A percentile compares a stretch with the other conserved stretches of the same genome.
Evolutionary conservation across 1,284 basidiomycete genomes (phyloP).

Genomic region (Rhodotorula mucilaginosa): DNA sequence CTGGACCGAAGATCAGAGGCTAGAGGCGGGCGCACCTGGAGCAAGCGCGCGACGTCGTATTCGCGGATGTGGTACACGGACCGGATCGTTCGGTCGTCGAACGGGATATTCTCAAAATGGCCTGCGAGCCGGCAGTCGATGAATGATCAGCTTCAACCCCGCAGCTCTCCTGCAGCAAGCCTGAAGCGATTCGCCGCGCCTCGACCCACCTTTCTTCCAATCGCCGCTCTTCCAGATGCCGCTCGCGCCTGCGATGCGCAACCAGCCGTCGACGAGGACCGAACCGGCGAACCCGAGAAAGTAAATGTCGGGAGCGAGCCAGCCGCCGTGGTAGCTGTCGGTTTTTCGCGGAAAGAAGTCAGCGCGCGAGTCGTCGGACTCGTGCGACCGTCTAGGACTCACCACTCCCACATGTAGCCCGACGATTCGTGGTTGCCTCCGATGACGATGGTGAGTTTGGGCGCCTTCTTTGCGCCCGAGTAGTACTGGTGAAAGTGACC

Average conservation of each 20-base stretch:
- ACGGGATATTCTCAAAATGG: slow-evolving; percentile 68
- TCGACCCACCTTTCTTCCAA: slow-evolving; percentile 65
- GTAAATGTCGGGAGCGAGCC: slow-evolving; percentile 96
- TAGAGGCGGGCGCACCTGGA: slow-evolving; percentile 59
- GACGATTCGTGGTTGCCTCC: slow-evolving; percentile 98
- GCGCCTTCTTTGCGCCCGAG: slow-evolving; percentile 73
- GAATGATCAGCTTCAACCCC: too few relatives aligned
- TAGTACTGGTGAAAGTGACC: slow-evolving; percentile 90
- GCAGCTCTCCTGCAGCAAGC: not conserved
- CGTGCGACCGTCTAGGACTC: slow-evolving; percentile 46
- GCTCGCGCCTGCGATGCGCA: slow-evolving; percentile 83
- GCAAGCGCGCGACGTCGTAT: slow-evolving; percentile 76
- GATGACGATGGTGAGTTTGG: slow-evolving; percentile 87
- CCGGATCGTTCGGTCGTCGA: slow-evolving; percentile 64
- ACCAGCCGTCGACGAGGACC: slow-evolving; percentile 72
- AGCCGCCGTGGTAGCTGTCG: slow-evolving; percentile 82
- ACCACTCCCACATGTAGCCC: slow-evolving; percentile 96
- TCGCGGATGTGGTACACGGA: slow-evolving; percentile 90
- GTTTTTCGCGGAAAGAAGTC: not conserved
- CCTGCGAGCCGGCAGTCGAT: slow-evolving; percentile 53
- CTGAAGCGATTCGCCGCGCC: not conserved
- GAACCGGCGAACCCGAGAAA: slow-evolving; percentile 91
- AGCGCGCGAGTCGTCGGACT: not conserved
- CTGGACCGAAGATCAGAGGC: too few relatives aligned
- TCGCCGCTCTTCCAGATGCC: slow-evolving; percentile 88